Base-by-base conservation (phyloP, 2,329 filamentous ascomycete genomes). In the Epichloe amarillans region DNA sequence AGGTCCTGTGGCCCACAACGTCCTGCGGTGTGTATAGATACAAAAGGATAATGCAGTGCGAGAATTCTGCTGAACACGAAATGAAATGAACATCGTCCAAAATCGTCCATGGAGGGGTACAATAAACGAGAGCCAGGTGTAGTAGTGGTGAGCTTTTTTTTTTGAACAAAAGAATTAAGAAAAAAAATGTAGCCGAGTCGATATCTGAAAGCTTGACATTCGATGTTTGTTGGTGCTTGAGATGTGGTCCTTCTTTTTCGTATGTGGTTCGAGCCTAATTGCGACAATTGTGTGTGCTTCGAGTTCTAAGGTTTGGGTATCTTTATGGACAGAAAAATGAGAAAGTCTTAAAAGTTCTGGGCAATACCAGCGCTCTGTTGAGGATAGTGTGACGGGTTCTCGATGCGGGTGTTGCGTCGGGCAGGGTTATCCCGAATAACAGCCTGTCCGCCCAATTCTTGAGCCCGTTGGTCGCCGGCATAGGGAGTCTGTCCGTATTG, bases 281-380 rank as follows among this genome's bases (percentile, higher is more conserved):
- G 19, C n/a, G 40, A 42, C n/a, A 42, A 5, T 11, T 30, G 19
- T 42, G n/a, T 42, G n/a, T 42, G 40, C 39, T 41, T 41, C 15
- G 17, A 42, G 11, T 33, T 49, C 35, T 15, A 43, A 49, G 35
- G 51, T 44, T 19, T 35, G 42, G 47, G 45, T 40, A 49, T 53
- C 48, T 47, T 12, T 40, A 23, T 42, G n/a, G 40, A 51, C 36
- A 38, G 42, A 54, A 37, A 51, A 55, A 56, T 56, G 36, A 26
- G 44, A 37, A 46, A 46, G n/a, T 36, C n/a, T 30, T 23, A 47
- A 62, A 98, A 98, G 68, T 98, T 98, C 69, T 97, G 93, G 35
- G 93, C 87, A 61, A 98, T 96, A 53, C 93, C 93, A 39, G 88
- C 88, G 61, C 87, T 95, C 72, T 95, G 89, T 63, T 94, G 88